Evolutionary conservation across 2,329 filamentous ascomycete species (phyloP).

Genomic region (Fusarium sp.): DNA sequence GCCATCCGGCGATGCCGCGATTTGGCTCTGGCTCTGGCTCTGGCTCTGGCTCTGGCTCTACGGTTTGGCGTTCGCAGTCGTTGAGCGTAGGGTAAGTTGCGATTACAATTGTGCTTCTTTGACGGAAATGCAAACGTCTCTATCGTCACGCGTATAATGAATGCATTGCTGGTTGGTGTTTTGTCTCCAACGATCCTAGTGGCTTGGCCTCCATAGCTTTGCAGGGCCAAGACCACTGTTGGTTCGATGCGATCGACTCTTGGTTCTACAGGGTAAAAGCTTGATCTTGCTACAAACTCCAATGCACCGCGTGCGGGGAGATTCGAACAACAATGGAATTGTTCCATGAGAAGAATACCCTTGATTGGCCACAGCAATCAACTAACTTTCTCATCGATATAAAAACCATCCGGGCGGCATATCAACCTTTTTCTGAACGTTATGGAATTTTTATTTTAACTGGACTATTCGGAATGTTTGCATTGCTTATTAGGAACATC

Average conservation of each 20-base stretch:
- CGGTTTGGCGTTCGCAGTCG: not conserved
- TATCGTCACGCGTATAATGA: not conserved
- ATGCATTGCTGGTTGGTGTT: not conserved
- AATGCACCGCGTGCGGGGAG: slow-evolving; percentile 2
- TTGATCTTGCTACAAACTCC: not conserved
- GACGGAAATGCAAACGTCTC: not conserved
- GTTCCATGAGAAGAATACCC: not conserved
- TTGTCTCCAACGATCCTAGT: not conserved
- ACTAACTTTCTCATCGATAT: not conserved
- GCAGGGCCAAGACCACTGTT: slow-evolving; percentile 4
- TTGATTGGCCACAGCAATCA: not conserved
- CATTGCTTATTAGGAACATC: too few species aligned
- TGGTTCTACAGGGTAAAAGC: slow-evolving; percentile 7
- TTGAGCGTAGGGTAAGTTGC: too few species aligned
- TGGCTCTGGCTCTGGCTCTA: not conserved
- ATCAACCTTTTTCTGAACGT: too few species aligned
- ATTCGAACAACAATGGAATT: slow-evolving; percentile 1
- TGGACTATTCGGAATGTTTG: too few species aligned
- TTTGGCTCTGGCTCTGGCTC: not conserved
- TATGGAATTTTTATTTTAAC: too few species aligned
- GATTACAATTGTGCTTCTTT: not conserved
- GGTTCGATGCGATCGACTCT: not conserved
- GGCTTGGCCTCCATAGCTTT: slow-evolving; percentile 15
- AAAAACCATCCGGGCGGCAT: too few species aligned
- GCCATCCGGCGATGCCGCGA: not conserved